Conservation (phyloP, 306 rosid species). For the Quercus wislizeni region DNA sequence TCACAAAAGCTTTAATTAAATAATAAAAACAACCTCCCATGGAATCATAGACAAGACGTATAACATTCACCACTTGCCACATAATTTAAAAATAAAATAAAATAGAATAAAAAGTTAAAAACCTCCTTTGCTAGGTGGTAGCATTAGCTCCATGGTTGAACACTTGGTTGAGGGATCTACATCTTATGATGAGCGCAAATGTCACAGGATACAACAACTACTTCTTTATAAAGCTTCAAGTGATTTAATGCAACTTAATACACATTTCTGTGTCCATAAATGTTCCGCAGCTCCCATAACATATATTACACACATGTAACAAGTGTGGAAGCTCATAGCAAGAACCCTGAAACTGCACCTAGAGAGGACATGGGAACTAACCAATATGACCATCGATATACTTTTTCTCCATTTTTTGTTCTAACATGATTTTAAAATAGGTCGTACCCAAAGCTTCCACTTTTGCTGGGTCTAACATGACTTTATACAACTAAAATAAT, state of each 20-base stretch:
- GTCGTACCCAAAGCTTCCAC: too few relatives aligned
- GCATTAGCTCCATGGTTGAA: background rate
- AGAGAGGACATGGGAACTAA: background rate
- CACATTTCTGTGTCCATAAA: background rate
- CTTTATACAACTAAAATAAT: background rate
- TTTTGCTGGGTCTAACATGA: background rate
- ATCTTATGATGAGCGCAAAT: background rate
- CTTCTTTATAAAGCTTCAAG: background rate
- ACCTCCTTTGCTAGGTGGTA: background rate
- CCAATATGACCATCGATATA: background rate
- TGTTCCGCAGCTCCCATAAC: background rate
- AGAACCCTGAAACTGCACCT: too few relatives aligned
- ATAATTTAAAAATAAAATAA: background rate
- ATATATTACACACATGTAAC: background rate
- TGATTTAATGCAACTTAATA: too few relatives aligned
- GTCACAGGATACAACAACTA: background rate
- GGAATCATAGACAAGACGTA: background rate
- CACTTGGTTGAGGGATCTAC: background rate
- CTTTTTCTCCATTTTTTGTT: background rate
- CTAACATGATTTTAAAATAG: background rate
- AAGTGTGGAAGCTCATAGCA: too few relatives aligned
- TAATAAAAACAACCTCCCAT: background rate
- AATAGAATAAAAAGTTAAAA: background rate
- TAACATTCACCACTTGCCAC: background rate
- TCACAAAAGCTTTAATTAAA: background rate